Conservation (phyloP, 2,329 filamentous ascomycete species). For the Cryphonectria carpinicola region DNA sequence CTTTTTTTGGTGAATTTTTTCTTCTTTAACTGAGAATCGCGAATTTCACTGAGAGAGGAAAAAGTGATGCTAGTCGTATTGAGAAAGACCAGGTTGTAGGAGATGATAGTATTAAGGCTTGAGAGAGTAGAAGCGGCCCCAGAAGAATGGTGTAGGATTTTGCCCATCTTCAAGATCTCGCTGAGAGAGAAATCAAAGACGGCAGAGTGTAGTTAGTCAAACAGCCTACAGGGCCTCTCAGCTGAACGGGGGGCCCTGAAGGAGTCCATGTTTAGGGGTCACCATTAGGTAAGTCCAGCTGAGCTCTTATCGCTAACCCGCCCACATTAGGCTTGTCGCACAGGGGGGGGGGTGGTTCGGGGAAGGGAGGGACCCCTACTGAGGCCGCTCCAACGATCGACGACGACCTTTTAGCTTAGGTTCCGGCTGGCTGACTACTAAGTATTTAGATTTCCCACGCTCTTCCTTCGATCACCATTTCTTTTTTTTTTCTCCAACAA, state of each 20-base stretch:
- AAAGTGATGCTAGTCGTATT: too few relatives aligned
- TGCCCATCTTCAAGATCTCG: too few relatives aligned
- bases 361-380: not conserved
- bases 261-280: not conserved
- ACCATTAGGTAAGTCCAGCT: not conserved
- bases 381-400: not conserved
- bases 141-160: too few relatives aligned
- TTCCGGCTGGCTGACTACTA: not conserved
- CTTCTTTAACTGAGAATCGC: too few relatives aligned
- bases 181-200: too few relatives aligned
- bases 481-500: constrained; percentile 2
- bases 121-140: too few relatives aligned
- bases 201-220: too few relatives aligned
- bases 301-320: constrained; percentile 1
- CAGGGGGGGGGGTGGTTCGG: too few relatives aligned
- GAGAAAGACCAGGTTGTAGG: too few relatives aligned
- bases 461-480: not conserved
- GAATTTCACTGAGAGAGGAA: too few relatives aligned
- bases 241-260: not conserved
- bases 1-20: too few relatives aligned
- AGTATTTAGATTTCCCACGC: not conserved
- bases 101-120: too few relatives aligned
- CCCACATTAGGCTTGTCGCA: not conserved
- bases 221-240: not conserved
- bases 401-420: not conserved